Base-by-base conservation (phyloP, 768 basidiomycete genomes). In the Roridomyces roridus region DNA sequence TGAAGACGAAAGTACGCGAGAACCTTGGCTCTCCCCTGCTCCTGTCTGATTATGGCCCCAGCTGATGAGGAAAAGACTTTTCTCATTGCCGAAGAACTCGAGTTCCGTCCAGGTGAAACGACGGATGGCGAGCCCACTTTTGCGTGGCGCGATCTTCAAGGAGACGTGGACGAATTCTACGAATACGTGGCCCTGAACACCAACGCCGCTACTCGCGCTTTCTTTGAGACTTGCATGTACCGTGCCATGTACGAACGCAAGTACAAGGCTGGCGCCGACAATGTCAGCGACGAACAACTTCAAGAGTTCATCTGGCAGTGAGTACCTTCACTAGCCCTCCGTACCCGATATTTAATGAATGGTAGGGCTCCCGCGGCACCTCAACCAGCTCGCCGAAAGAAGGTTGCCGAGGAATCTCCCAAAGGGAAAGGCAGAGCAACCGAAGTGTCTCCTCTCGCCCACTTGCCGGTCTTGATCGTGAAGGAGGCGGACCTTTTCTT, bases 191-290 rank as follows among this genome's bases (percentile, higher is more conserved):
- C 92, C 24, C 78, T 85, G 4, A 83, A 81, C 12, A 87, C 87
- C 5, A 94, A 93, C 42, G 86, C 85, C 46, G 89, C 92, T 1
- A 96, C 93, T 0, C 84, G 87, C 43, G 88, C 85, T 15, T 91
- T 94, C 70, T 97, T 98, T 68, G 95, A 98, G 74, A 88, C 88
- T 23, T 92, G 94, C 74, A 91, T 98, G 82, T 92, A 96, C 65
- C 87, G 92, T 25, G 96, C 96, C 55, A 94, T 98, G 87, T 98
- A 89, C 72, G 97, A 99, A 69, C 85, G 95, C 74, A 96, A 95
- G 77, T 89, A 90, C 77, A 87, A 80, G 65, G 77, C 64, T 46
- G 85, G 84, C 63, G 91, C 92, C 11, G 88, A 92, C 51, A 83
- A 79, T 57, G 82, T 88, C 17, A 72, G 70, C 26, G 89, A 93